Evolutionary conservation across 106 monocot genomes (phyloP).

Genomic region (Amphibolis antarctica): DNA sequence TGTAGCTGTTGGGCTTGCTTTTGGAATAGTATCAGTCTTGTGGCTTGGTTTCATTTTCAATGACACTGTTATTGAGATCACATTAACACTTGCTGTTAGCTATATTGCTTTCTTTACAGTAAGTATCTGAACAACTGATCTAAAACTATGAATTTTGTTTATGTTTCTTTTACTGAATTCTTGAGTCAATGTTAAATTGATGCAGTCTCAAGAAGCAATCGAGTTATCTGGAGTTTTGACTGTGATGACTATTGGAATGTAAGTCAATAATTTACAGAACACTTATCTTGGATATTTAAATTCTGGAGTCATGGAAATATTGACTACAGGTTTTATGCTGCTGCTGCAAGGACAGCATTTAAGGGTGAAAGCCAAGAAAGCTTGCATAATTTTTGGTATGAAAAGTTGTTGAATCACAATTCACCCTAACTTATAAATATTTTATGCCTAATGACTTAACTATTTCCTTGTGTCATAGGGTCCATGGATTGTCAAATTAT

Average conservation of each 20-base stretch:
- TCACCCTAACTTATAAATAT: no score
- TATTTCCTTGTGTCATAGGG: no score
- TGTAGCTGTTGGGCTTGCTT: constrained; percentile 87
- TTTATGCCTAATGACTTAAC: no score
- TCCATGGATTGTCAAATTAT: no score
- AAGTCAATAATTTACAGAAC: constrained; percentile 21
- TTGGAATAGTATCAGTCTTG: constrained; percentile 77
- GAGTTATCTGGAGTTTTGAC: constrained; percentile 92
- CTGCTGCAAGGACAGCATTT: constrained; percentile 91
- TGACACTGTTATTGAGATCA: constrained; percentile 95
- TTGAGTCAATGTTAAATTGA: background rate
- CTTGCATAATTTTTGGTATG: constrained; percentile 96
- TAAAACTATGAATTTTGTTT: background rate
- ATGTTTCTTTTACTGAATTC: background rate
- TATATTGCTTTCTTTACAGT: constrained; percentile 88
- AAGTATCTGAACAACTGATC: constrained; percentile 16
- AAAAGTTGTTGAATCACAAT: background rate
- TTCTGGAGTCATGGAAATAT: background rate
- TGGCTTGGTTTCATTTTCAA: constrained; percentile 98
- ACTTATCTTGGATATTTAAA: background rate
- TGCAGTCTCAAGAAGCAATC: constrained; percentile 69
- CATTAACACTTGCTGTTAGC: constrained; percentile 90
- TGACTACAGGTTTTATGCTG: constrained; percentile 75
- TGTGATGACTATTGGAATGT: constrained; percentile 99
- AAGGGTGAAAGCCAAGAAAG: constrained; percentile 95